Percentiles rank a stretch among this genome's conserved stretches.
phyloP scores from a whole-genome alignment of 345 rosid species.

The Pseudoturritis turrita region DNA sequence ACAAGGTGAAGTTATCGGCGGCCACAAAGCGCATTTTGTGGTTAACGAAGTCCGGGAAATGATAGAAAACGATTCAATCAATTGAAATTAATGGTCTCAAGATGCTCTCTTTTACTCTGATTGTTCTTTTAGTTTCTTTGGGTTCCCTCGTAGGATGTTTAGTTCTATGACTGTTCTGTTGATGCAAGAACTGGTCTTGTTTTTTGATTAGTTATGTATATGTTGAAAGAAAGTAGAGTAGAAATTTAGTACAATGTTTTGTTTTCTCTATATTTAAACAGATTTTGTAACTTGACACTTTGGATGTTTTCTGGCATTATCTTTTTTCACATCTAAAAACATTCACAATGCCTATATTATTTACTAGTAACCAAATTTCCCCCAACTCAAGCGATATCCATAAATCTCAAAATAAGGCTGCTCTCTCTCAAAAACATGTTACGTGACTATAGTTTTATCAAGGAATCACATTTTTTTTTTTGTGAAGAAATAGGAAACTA shows the following conservation, averaged over 20 bases:
- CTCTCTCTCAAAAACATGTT: background rate
- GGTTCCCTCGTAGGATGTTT: background rate
- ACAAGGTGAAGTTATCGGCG: constrained; percentile 81
- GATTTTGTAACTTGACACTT: background rate
- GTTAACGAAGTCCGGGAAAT: constrained; percentile 62
- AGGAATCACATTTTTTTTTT: background rate
- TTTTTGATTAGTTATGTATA: background rate
- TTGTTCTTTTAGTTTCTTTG: background rate
- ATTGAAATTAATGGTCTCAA: background rate
- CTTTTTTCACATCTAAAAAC: no score
- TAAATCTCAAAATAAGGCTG: background rate
- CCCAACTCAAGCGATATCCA: background rate
- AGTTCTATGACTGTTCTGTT: background rate
- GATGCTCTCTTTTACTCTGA: background rate
- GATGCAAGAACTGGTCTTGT: background rate
- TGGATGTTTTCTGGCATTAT: background rate
- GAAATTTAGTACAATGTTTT: background rate
- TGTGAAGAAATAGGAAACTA: background rate
- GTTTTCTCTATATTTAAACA: background rate
- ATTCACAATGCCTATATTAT: no score
- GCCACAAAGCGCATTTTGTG: constrained; percentile 75
- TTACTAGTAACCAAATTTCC: no score
- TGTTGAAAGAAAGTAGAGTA: background rate
- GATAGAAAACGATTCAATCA: constrained; percentile 51
- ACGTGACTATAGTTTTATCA: background rate